Evolutionary conservation across 257 asterid genomes (phyloP).

Genomic region (Solanum rostratum): DNA sequence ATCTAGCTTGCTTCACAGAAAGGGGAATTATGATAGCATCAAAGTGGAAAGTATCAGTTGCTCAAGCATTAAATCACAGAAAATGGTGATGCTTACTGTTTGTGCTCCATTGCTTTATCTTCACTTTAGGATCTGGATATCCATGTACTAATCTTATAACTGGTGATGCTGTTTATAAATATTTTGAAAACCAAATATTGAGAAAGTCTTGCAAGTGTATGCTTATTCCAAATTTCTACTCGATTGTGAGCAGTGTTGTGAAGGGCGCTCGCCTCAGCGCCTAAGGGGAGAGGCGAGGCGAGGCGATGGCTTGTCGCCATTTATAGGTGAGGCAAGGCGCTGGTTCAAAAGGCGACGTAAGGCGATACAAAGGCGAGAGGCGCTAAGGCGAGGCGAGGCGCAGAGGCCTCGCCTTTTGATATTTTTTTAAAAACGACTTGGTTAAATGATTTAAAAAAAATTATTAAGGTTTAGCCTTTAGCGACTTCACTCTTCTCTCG

Average conservation of each 20-base stretch:
- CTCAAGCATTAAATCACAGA: neutral
- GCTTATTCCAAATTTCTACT: neutral
- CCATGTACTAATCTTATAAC: neutral
- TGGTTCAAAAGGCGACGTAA: too few species aligned
- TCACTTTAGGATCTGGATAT: neutral
- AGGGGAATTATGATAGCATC: conserved; percentile 35
- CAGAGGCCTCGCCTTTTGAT: too few species aligned
- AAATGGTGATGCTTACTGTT: neutral
- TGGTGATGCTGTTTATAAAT: neutral
- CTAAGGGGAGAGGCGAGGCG: too few species aligned
- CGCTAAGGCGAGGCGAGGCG: too few species aligned
- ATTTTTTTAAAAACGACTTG: too few species aligned
- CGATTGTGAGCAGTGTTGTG: neutral
- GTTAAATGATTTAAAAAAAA: too few species aligned
- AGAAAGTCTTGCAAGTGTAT: neutral
- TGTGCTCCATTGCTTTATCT: neutral
- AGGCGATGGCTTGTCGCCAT: too few species aligned
- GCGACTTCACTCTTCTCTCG: too few species aligned
- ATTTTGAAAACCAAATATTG: neutral
- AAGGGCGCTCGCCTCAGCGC: too few species aligned
- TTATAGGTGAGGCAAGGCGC: too few species aligned
- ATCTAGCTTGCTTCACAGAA: conserved; percentile 31
- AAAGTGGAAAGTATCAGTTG: conserved; percentile 68
- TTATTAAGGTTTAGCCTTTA: too few species aligned
- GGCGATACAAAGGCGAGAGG: too few species aligned